Evolutionary conservation across 139 green algal genomes (phyloP).

Genomic region (Auxenochlorella pyrenoidosa): DNA sequence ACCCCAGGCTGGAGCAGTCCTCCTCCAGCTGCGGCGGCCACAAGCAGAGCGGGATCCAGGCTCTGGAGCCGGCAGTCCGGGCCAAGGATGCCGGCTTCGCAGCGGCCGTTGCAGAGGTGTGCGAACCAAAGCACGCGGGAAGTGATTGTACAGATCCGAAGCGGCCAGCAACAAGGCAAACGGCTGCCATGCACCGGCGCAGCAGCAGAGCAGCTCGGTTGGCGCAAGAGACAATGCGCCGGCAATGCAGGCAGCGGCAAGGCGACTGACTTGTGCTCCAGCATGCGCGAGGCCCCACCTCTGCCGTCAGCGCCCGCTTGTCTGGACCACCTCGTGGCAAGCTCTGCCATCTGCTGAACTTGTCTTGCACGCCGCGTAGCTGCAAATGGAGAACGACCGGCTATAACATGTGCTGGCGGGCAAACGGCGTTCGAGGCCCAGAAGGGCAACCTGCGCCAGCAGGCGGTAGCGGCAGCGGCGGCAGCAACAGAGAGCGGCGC

Average conservation of each 20-base stretch:
- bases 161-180: too few species aligned
- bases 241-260: too few species aligned
- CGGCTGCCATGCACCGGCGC: not conserved
- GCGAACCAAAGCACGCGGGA: too few species aligned
- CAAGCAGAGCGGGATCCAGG: too few species aligned
- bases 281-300: not conserved
- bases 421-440: not conserved
- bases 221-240: too few species aligned
- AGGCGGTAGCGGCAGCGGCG: not conserved
- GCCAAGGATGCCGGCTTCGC: too few species aligned
- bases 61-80: too few species aligned
- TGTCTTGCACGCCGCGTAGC: slow-evolving; percentile 33
- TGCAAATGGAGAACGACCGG: not conserved
- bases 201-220: not conserved
- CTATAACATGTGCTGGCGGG: not conserved
- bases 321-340: slow-evolving; percentile 33
- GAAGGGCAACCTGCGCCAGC: not conserved
- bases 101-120: too few species aligned
- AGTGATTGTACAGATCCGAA: too few species aligned
- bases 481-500: not conserved
- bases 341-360: slow-evolving; percentile 40
- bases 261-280: not conserved
- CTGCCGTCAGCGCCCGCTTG: slow-evolving; percentile 9
- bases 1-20: slow-evolving; percentile 59
- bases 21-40: slow-evolving; percentile 57